These are phyloP conservation scores for Globisporangium middletonii DNA, from an alignment of 352 stramenopile species.

Conservation along the genomic window DNA sequence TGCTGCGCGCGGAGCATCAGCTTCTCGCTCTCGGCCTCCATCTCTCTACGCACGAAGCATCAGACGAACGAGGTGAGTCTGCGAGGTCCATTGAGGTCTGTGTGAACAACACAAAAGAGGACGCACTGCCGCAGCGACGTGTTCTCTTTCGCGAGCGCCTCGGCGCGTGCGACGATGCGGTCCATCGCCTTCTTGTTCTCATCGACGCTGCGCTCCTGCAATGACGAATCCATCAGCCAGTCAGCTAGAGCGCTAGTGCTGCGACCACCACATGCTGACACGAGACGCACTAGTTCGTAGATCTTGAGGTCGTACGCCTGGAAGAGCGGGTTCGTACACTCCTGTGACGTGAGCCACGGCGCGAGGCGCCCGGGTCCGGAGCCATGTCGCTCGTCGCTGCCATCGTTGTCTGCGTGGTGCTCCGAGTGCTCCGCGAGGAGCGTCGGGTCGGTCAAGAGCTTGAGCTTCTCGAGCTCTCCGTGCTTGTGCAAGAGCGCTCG, in stretches of 20 bases:
- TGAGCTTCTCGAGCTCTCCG: slow-evolving; percentile 69
- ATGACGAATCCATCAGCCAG: not conserved
- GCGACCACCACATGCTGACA: not conserved
- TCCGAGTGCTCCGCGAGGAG: slow-evolving; percentile 9
- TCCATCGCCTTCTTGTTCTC: slow-evolving; percentile 65
- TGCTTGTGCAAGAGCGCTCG: slow-evolving; percentile 53
- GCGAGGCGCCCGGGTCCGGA: slow-evolving; percentile 13
- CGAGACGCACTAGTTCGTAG: slow-evolving; percentile 41
- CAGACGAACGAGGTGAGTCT: no score
- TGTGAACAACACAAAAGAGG: no score
- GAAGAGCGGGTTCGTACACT: slow-evolving; percentile 69
- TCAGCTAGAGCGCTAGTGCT: not conserved
- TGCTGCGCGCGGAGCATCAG: slow-evolving; percentile 43
- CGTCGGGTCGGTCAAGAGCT: slow-evolving; percentile 35
- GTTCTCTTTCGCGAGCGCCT: slow-evolving; percentile 62
- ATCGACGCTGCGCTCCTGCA: slow-evolving; percentile 35
- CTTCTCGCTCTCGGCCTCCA: slow-evolving; percentile 53
- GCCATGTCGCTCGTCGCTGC: slow-evolving; percentile 1
- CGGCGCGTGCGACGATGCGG: slow-evolving; percentile 32
- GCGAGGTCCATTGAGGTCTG: no score
- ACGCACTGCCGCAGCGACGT: slow-evolving; percentile 56
- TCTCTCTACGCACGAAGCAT: slow-evolving; percentile 28
- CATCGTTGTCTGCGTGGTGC: slow-evolving; percentile 2
- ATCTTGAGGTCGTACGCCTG: slow-evolving; percentile 79
- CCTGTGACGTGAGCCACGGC: slow-evolving; percentile 63